Percentiles rank a stretch among this genome's conserved stretches.
phyloP scores from a whole-genome alignment of 306 rosid genomes.

The Cucurbita maxima region DNA sequence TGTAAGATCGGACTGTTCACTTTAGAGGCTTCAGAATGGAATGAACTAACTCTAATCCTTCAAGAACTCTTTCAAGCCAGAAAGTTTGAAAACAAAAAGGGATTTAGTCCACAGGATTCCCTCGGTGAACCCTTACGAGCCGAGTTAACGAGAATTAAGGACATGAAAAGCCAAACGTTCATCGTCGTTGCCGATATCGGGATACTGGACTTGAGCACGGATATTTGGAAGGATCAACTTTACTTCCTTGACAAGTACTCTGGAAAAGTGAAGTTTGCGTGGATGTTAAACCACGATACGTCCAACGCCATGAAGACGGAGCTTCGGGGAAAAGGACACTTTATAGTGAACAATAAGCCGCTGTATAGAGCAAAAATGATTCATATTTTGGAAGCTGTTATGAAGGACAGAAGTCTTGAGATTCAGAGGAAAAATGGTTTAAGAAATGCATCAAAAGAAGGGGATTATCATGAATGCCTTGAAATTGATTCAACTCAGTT shows the following conservation, averaged over 20 bases:
- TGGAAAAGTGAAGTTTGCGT: conserved; percentile 71
- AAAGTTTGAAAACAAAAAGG: conserved; percentile 27
- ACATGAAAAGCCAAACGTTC: conserved; percentile 47
- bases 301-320: conserved; percentile 69
- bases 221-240: conserved; percentile 93
- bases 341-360: conserved; percentile 63
- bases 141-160: conserved; percentile 38
- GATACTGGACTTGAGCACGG: conserved; percentile 90
- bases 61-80: conserved; percentile 53
- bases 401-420: conserved; percentile 53
- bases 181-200: conserved; percentile 72
- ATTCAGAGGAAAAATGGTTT: conserved; percentile 33
- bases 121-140: conserved; percentile 34
- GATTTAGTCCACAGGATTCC: conserved; percentile 47
- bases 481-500: conserved; percentile 80
- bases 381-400: conserved; percentile 69
- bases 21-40: conserved; percentile 89
- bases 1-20: conserved; percentile 50
- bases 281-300: conserved; percentile 88
- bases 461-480: conserved; percentile 56
- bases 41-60: conserved; percentile 73
- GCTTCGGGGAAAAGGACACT: conserved; percentile 69
- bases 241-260: conserved; percentile 65
- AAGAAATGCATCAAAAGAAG: conserved; percentile 34
- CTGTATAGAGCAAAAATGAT: conserved; percentile 73